Evolutionary conservation across 768 basidiomycete genomes (phyloP).

Genomic region (Russula sp.): DNA sequence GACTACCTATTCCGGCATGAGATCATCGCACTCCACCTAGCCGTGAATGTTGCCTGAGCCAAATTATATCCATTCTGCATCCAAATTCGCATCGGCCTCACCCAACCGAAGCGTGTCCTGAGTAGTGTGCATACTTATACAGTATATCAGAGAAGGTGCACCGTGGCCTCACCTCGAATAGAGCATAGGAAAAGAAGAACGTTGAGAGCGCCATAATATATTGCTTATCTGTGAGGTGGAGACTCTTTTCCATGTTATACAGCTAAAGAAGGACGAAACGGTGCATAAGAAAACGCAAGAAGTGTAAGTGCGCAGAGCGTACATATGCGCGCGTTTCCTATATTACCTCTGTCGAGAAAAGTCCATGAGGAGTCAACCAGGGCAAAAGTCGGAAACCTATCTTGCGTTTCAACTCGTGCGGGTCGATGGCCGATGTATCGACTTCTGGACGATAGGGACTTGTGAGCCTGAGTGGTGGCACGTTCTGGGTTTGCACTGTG

Average conservation of each 20-base stretch:
- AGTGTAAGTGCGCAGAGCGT: background rate
- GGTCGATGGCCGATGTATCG: background rate
- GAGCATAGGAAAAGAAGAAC: constrained; percentile 1
- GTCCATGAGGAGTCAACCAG: constrained; percentile 4
- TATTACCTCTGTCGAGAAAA: constrained; percentile 3
- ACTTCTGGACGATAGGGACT: background rate
- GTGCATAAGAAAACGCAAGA: background rate
- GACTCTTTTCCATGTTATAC: constrained; percentile 1
- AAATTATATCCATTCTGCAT: too few relatives aligned
- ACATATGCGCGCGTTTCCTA: constrained; percentile 4
- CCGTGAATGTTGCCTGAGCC: too few relatives aligned
- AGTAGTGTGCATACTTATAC: background rate
- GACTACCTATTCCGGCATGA: too few relatives aligned
- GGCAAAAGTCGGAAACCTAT: constrained; percentile 5
- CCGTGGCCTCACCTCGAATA: constrained; percentile 6
- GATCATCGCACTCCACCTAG: too few relatives aligned
- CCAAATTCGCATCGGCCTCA: too few relatives aligned
- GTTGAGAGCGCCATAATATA: background rate
- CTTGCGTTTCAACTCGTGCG: constrained; percentile 3
- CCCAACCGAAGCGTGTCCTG: too few relatives aligned
- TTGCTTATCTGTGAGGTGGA: constrained; percentile 1
- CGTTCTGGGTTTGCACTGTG: too few relatives aligned
- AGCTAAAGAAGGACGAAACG: background rate
- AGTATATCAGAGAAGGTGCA: background rate
- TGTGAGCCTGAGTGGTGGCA: background rate